These are phyloP conservation scores for Capronia epimyces DNA, from an alignment of 2,329 filamentous ascomycete species.

Conservation along the genomic window DNA sequence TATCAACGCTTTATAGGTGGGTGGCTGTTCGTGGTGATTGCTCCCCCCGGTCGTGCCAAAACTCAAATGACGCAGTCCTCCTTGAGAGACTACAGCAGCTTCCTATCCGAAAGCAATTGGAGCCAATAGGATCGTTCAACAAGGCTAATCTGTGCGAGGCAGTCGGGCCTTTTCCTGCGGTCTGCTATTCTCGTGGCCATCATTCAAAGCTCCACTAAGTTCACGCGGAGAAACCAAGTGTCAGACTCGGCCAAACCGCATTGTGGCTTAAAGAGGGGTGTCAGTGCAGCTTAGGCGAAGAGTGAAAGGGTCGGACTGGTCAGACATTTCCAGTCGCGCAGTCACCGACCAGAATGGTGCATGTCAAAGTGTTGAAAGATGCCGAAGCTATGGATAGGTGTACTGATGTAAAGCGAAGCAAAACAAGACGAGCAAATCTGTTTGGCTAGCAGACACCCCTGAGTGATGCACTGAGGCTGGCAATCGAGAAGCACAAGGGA, in stretches of 20 bases:
- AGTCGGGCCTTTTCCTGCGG: constrained; percentile 12
- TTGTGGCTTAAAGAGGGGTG: constrained; percentile 4
- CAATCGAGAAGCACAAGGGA: constrained; percentile 10
- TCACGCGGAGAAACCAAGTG: not conserved
- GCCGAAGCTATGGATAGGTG: constrained; percentile 3
- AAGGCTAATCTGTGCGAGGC: no score
- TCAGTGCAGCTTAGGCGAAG: constrained; percentile 2
- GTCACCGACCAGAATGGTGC: not conserved
- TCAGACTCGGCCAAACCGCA: constrained; percentile 9
- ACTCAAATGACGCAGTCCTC: constrained; percentile 17
- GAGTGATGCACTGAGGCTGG: constrained; percentile 5
- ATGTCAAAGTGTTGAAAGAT: constrained; percentile 1
- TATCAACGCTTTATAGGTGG: constrained; percentile 9
- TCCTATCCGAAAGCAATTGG: not conserved
- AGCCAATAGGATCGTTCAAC: not conserved
- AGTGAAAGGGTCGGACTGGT: constrained; percentile 8
- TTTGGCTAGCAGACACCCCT: constrained; percentile 5
- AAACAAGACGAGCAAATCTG: constrained; percentile 13
- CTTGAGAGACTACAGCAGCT: constrained; percentile 2
- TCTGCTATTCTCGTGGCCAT: constrained; percentile 3
- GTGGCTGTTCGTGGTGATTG: not conserved
- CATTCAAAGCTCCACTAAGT: constrained; percentile 9
- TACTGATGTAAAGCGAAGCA: constrained; percentile 11
- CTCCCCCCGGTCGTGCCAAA: constrained; percentile 1
- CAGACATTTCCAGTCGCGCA: constrained; percentile 1